Evolutionary conservation across 805 yeast genomes (phyloP).

Genomic region (Wickerhamia fluorescens): DNA sequence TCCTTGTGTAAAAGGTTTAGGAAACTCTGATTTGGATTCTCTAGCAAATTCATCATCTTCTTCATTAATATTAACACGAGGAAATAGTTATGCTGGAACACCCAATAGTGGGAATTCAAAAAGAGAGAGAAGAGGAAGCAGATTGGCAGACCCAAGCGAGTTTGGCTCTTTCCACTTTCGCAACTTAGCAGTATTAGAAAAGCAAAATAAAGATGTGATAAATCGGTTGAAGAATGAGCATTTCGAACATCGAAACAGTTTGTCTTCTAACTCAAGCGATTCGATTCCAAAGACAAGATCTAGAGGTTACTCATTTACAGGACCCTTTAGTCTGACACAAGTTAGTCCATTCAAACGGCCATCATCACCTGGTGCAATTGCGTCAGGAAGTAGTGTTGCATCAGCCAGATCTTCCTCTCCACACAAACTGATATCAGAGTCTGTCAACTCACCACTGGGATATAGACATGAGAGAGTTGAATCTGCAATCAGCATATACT

Average conservation of each 20-base stretch:
- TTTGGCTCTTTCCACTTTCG: slow-evolving; percentile 92
- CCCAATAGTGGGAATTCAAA: slow-evolving; percentile 10
- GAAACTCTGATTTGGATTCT: not conserved
- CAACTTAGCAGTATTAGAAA: slow-evolving; percentile 82
- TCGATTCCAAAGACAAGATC: slow-evolving; percentile 31
- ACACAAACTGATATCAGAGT: slow-evolving; percentile 16
- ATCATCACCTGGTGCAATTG: slow-evolving; percentile 31
- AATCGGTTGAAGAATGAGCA: slow-evolving; percentile 82
- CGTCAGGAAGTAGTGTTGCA: slow-evolving; percentile 2
- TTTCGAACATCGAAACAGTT: slow-evolving; percentile 48
- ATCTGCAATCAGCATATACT: slow-evolving; percentile 23
- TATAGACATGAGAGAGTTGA: slow-evolving; percentile 26
- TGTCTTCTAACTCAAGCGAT: slow-evolving; percentile 44
- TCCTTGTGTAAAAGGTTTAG: slow-evolving; percentile 4
- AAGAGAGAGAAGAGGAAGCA: slow-evolving; percentile 67
- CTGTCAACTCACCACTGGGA: slow-evolving; percentile 10
- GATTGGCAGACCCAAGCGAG: slow-evolving; percentile 65
- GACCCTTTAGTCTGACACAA: too few species aligned
- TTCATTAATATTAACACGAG: slow-evolving; percentile 7
- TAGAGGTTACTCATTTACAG: slow-evolving; percentile 17
- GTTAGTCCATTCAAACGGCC: slow-evolving; percentile 39
- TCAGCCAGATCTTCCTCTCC: slow-evolving; percentile 21
- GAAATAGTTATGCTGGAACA: slow-evolving; percentile 8
- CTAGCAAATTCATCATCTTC: slow-evolving; percentile 4
- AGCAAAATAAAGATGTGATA: slow-evolving; percentile 89